Evolutionary conservation across 257 asterid species (phyloP).

Genomic region (Coffea eugenioides): DNA sequence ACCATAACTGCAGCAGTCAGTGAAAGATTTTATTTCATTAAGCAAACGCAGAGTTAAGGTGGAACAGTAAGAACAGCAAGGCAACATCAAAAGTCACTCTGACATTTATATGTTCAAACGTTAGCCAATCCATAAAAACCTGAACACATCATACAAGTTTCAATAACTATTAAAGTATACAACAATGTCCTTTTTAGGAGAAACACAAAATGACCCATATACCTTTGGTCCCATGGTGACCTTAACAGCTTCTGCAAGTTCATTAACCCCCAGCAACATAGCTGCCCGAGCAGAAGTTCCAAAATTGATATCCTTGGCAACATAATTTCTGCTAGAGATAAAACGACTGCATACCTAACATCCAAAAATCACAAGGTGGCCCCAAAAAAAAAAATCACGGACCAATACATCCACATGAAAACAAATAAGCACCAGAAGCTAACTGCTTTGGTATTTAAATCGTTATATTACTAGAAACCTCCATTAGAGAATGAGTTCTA

Average conservation of each 20-base stretch:
- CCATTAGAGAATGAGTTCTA: not conserved
- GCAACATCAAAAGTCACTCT: not conserved
- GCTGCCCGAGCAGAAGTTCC: constrained; percentile 74
- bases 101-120: not conserved
- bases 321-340: constrained; percentile 65
- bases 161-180: not conserved
- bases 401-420: too few relatives aligned
- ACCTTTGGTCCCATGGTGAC: constrained; percentile 99
- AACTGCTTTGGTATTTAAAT: not conserved
- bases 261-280: constrained; percentile 87
- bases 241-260: constrained; percentile 91
- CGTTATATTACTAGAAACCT: not conserved
- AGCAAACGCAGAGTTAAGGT: too few relatives aligned
- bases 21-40: not conserved
- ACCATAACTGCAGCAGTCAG: not conserved
- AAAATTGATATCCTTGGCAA: constrained; percentile 74
- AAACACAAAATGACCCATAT: not conserved
- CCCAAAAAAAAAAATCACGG: not conserved
- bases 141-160: not conserved
- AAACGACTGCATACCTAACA: constrained; percentile 50
- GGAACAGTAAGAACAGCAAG: not conserved
- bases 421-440: not conserved
- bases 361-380: constrained; percentile 18
- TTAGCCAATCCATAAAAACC: not conserved
- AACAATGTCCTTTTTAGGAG: not conserved